These are phyloP conservation scores for Ambrosiella xylebori DNA, from an alignment of 2,329 filamentous ascomycete genomes.

Conservation along the genomic window DNA sequence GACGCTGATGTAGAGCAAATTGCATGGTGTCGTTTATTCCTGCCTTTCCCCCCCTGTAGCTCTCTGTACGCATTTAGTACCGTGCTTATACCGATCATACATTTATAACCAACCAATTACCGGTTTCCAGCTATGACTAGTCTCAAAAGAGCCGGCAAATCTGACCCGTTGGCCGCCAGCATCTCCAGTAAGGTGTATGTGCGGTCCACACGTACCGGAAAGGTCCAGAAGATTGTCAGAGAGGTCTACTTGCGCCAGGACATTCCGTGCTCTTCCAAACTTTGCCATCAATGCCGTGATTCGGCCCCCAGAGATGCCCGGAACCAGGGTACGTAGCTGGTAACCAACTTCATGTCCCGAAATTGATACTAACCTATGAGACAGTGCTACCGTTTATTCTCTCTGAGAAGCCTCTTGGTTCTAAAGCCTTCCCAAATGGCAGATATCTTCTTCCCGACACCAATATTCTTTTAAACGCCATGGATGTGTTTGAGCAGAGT, in stretches of 20 bases:
- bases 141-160: constrained; percentile 39
- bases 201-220: constrained; percentile 82
- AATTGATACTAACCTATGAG: neutral
- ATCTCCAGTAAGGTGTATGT: constrained; percentile 94
- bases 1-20: too few species aligned
- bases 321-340: constrained; percentile 43
- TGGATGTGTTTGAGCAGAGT: constrained; percentile 91
- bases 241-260: constrained; percentile 93
- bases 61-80: too few species aligned
- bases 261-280: constrained; percentile 86
- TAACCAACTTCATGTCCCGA: neutral
- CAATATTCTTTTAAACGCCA: constrained; percentile 84
- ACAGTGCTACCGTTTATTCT: constrained; percentile 69
- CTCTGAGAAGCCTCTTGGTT: constrained; percentile 73
- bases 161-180: constrained; percentile 44
- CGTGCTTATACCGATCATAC: neutral
- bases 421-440: constrained; percentile 63
- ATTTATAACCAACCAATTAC: neutral
- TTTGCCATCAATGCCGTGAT: constrained; percentile 62
- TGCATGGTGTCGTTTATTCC: neutral
- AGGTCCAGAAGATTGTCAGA: constrained; percentile 96
- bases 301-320: constrained; percentile 63
- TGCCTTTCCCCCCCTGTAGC: neutral
- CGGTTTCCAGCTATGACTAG: constrained; percentile 36
- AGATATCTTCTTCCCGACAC: constrained; percentile 95